Base-by-base conservation (phyloP, 352 stramenopile genomes). In the Phytophthora boehmeriae region DNA sequence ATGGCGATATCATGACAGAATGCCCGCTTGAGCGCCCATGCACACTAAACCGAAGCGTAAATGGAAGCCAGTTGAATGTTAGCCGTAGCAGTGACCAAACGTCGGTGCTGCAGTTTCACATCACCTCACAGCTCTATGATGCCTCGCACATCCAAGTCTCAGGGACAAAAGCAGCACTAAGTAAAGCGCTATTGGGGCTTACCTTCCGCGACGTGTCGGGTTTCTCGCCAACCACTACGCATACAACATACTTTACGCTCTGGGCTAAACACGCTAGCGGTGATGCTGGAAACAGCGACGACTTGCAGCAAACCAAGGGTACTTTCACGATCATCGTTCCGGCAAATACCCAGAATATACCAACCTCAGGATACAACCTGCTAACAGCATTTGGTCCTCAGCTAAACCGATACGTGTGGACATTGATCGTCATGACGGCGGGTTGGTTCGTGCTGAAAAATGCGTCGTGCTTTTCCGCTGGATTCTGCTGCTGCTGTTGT, bases 401-500 rank as follows among this genome's bases (percentile, higher is more conserved):
- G 9, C 16, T 87, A 13, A 28, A 64, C 14, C 57, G 78, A 39
- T 63, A 85, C 17, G 17, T 83, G 1, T 83, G 65, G 43, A 77
- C 63, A 10, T n/a, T 71, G 13, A 34, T 74, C 43, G 28, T 77
- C 23, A n/a, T 76, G 11, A 10, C 58, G 19, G 53, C 53, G 3
- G 42, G 74, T 8, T 78, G 71, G 36, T 35, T 89, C 10, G 54
- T 89, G n/a, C 19, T 90, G 14, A 73, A 80, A 8, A 89, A 80
- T 63, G 42, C 67, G 0, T 78, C 74, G 8, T 92, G 78, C 20
- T 76, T 75, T 13, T 78, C 66, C 1, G 54, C 65, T 25, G 66
- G 63, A 13, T 89, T 79, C 54, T 91, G 81, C 17, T 93, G 83
- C 17, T 89, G 81, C 39, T 84, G 73, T 41, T 71, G 71, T 23